phyloP scores from a whole-genome alignment of 176 grass and related monocot species.

The bread wheat (Triticum aestivum) region IWGSC_CS_RefSeq_v2.1 NC_057795.1:338319049-338319548 shows the following conservation, averaged over 20 bases:
- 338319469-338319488: background rate
- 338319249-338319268: background rate
- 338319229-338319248: background rate
- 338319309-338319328: background rate
- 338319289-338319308: background rate
- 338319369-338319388: too few species aligned
- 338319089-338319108: background rate
- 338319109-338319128: background rate
- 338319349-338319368: too few species aligned
- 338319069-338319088: conserved; percentile 6
- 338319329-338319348: background rate
- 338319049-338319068: conserved; percentile 1
- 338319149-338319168: background rate
- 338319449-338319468: background rate
- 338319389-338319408: too few species aligned
- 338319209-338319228: conserved; percentile 8
- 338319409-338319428: too few species aligned
- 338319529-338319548: conserved; percentile 89
- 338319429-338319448: background rate
- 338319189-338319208: background rate
- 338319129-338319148: background rate
- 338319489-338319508: background rate
- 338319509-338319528: conserved; percentile 22
- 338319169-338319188: background rate
- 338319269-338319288: background rate